Evolutionary conservation across 441 rosid species (phyloP), one percentile per base, ranked within the genome.

Genomic region (Populus tomentosa): DNA sequence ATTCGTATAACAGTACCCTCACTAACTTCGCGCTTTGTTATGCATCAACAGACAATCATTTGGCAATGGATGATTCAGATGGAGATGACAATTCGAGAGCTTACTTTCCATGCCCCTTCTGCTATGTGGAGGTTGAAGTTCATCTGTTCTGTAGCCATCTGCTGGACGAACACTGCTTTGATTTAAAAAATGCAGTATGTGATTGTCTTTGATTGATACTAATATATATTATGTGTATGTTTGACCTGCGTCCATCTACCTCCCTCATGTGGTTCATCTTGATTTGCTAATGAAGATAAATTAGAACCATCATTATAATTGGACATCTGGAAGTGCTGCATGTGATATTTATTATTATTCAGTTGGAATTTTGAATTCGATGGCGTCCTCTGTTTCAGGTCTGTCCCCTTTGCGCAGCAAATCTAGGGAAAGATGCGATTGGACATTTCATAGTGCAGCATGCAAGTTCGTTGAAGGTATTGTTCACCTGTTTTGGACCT

Each of bases 341-440:
- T 46, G 70, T 4, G 23, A 26, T 78, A 68, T 46, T 21, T 59
- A 35, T n/a, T n/a, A 3, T 53, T 42, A 65, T 40, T 3, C 21
- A 14, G 11, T 75, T 26, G 30, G 20, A 20, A 63, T 61, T 6
- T n/a, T 69, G 59, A 67, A 50, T 64, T 69, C 30, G 72, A 46
- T 33, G 59, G 69, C 33, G 66, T 61, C 53, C 38, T 46, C 69
- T 77, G 28, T 75, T 78, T 79, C 88, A 91, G 93, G 93, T 89
- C 23, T 91, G 92, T 73, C 95, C 93, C 8, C 83, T 89, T 46
- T 91, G 93, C 78, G 92, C 92, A 11, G 90, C 81, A 75, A 88
- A 83, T 85, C 84, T 89, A 38, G 92, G 89, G 70, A 89, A 83
- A 79, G 90, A 91, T 76, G 88, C 80, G 9, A 77, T 74, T 62